phyloP scores from a whole-genome alignment of 768 basidiomycete species.

The Agaricus sinodeliciosus region DNA sequence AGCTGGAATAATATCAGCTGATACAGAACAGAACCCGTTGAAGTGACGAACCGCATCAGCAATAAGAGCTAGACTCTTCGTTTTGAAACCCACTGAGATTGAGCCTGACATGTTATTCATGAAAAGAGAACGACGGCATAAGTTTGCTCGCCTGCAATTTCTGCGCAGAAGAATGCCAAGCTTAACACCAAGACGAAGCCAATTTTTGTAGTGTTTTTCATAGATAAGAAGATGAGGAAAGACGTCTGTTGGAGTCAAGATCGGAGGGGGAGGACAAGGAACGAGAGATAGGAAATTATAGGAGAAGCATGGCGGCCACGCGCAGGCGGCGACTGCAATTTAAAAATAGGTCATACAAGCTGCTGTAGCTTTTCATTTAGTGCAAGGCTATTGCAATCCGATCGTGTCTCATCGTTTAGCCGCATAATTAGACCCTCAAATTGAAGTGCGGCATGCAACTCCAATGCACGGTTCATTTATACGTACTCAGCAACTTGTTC shows the following conservation, averaged over 20 bases:
- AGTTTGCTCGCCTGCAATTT: slow-evolving; percentile 34
- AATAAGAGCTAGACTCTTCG: slow-evolving; percentile 48
- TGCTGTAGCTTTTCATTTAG: background rate
- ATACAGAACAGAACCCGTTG: background rate
- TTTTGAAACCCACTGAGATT: slow-evolving; percentile 43
- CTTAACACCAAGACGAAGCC: slow-evolving; percentile 41
- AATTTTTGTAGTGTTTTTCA: slow-evolving; percentile 44
- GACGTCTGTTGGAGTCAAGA: background rate
- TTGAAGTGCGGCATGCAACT: background rate
- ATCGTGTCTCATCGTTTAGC: background rate
- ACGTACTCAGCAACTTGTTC: background rate
- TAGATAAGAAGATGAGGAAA: slow-evolving; percentile 10
- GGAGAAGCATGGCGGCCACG: background rate
- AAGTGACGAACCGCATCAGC: slow-evolving; percentile 43
- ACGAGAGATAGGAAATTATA: background rate
- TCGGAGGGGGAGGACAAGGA: no score
- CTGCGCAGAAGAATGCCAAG: slow-evolving; percentile 41
- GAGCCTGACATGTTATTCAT: background rate
- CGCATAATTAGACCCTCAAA: background rate
- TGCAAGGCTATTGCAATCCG: background rate
- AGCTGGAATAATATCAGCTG: slow-evolving; percentile 27
- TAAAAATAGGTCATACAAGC: background rate
- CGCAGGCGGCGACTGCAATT: background rate
- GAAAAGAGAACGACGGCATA: background rate
- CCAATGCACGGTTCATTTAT: background rate